Base-by-base conservation (phyloP, 129 eudicot species). In the sunflower (Helianthus annuus) region DNA sequence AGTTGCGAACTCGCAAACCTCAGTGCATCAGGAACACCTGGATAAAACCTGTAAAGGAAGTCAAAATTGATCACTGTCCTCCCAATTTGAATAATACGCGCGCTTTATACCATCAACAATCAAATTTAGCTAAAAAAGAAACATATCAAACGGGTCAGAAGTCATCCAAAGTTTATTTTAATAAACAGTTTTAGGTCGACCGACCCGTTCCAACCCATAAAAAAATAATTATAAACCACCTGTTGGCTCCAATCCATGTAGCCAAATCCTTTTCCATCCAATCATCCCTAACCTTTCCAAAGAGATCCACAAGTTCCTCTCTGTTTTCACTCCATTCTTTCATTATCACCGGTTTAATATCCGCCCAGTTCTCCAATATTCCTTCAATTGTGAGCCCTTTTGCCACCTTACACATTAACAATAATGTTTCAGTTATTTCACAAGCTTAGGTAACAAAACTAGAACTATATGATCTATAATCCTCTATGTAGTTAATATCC, bases 21-120 rank as follows among this genome's bases (percentile, higher is more conserved):
- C 77, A 94, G 81, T n/a, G 98, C 98, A 81, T 94, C 97, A 38
- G 97, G 81, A 72, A 94, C 96, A 49, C 98, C 96, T 29, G 98
- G 97, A 86, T 94, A 94, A 67, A 94, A 84, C 83, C 98, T 94
- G 91, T 71, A 80, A 68, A 10, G 34, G 53, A 57, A 44, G 27
- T 53, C 46, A 27, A 53, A 78, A 9, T 7, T 7, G 13, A 56
- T 39, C 48, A 42, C 6, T 51, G 15, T 58, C 29, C 67, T 57
- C 29, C 68, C 11, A 72, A 58, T 10, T 22, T n/a, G 1, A 57
- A 57, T 27, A 14, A 57, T 57, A 24, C 1, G 64, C 10, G 55
- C n/a, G 55, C 16, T n/a, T n/a, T 49, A 12, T 14, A 10, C 15
- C 3, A 40, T 8, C 57, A 13, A 57, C 15, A 17, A 39, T 4